Evolutionary conservation across 2,329 filamentous ascomycete species (phyloP), one percentile per base, ranked within the genome.

Genomic region (Talaromyces verruculosus): DNA sequence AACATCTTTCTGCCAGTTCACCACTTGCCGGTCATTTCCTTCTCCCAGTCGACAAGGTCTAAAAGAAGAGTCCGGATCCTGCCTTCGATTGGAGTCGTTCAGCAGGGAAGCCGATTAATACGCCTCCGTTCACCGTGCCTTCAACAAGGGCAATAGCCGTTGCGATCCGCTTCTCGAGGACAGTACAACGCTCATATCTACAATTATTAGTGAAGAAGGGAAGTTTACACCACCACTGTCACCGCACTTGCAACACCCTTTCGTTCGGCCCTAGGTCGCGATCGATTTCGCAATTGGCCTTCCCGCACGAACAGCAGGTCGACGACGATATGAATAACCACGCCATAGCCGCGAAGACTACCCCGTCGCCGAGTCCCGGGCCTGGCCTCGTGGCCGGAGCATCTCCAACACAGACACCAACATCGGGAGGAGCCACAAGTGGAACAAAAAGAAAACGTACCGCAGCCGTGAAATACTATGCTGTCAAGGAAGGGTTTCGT

Each of bases 381-480:
- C 72, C 74, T 63, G 71, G 70, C 35, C 8, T 35, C 3, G 39
- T 74, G 72, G 69, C 64, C 68, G 58, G 33, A 22, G 74, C 73
- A 28, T 71, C 74, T 19, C 69, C 67, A 41, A 67, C 69, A 25
- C 71, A 71, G 65, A 70, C 73, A 0, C 69, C 72, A 28, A 70
- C 73, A 19, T 67, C 71, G 13, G 69, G 37, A 11, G 57, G 57
- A n/a, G 69, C 77, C 25, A 78, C 77, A 33, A 75, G 75, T 57
- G 83, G 83, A 28, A 80, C 79, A 13, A 89, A 88, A 73, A 82
- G 86, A 66, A 89, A 88, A 74, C 79, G 85, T 68, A 76, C 76
- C 1, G 70, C 73, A 2, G 77, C 81, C 45, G 79, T 79, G 33
- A 88, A 88, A 71, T 89, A 86, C 74, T 90, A 90, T 72, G 87